Conservation (phyloP, 2,329 filamentous ascomycete genomes). For the Alternaria sp. region DNA sequence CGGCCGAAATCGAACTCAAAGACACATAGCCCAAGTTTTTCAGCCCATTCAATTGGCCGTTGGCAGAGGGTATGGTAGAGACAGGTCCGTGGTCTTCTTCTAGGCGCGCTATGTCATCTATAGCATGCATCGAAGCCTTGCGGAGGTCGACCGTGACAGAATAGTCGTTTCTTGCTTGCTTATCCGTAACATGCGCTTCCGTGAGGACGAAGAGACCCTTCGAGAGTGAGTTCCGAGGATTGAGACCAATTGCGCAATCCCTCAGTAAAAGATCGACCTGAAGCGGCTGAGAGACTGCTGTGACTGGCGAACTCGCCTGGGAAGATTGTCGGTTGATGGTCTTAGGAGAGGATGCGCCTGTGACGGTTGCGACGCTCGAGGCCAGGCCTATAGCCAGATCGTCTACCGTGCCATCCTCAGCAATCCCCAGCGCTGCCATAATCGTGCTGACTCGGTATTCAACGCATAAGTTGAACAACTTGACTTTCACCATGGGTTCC, state of each 20-base stretch:
- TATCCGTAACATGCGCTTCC: conserved; percentile 74
- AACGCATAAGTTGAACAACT: conserved; percentile 80
- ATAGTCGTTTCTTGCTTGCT: conserved; percentile 70
- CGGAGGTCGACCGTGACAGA: conserved; percentile 71
- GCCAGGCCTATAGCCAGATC: conserved; percentile 79
- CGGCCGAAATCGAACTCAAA: conserved; percentile 85
- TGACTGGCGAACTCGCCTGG: conserved; percentile 29
- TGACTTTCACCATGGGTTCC: conserved; percentile 87
- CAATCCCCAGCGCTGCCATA: conserved; percentile 77
- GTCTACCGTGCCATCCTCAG: conserved; percentile 65
- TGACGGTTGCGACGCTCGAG: conserved; percentile 78
- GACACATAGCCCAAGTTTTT: conserved; percentile 78
- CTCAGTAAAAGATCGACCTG: conserved; percentile 76
- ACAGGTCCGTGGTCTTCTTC: conserved; percentile 24
- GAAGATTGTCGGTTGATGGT: conserved; percentile 40
- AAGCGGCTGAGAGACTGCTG: conserved; percentile 49
- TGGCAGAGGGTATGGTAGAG: conserved; percentile 23
- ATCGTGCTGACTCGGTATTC: conserved; percentile 89
- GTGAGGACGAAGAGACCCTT: conserved; percentile 82
- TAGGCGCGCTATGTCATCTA: conserved; percentile 71
- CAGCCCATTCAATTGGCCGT: conserved; percentile 58
- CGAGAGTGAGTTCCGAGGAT: conserved; percentile 75
- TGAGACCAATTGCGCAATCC: conserved; percentile 84
- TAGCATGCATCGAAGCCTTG: conserved; percentile 82
- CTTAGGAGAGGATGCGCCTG: conserved; percentile 65